Evolutionary conservation across 2,329 filamentous ascomycete species (phyloP), one percentile per base, ranked within the genome.

Genomic region (Bipolaris cookei): DNA sequence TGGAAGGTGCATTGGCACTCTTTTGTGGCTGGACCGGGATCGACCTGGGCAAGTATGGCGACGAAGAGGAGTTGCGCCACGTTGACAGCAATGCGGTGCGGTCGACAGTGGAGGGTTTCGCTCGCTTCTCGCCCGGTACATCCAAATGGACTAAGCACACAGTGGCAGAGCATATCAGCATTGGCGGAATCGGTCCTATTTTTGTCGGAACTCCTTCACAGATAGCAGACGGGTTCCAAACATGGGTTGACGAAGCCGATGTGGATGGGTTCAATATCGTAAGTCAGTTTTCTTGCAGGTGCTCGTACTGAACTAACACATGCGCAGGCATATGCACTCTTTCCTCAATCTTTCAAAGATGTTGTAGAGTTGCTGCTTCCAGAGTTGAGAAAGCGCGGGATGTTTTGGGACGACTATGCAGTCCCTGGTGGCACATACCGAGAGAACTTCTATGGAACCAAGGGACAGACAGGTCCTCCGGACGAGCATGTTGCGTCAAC

Each of bases 21-120:
- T 92, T 91, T 65, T 88, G 88, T 18, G 89, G 89, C 1, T 92
- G 89, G 88, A 91, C 89, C 0, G 89, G 87, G 0, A 87, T 88
- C 44, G 85, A 90, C 68, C 75, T 89, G 21, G 78, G 81, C 6
- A 76, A 81, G 41, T 89, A 88, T 62, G 82, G 77, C 0, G 86
- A 89, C 23, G 86, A 89, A 39, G 82, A 89, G 66, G 87, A 89
- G 69, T 74, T 89, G 48, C 76, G 85, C 11, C 78, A 84, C 52
- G 84, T 88, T n/a, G 81, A 86, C 70, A 83, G 82, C 58, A 85
- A 88, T 69, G 86, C 85, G 0, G 86, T 87, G 48, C 82, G 79
- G 54, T 84, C 82, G 10, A 83, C 82, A 0, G 82, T 86, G 1
- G 82, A 86, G 60, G 83, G 78, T 1, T 84, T 84, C 66, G 81